A percentile compares a stretch with the other conserved stretches of the same genome.
Evolutionary conservation across 768 basidiomycete genomes (phyloP).

Genomic region (Hygrocybe punicea): DNA sequence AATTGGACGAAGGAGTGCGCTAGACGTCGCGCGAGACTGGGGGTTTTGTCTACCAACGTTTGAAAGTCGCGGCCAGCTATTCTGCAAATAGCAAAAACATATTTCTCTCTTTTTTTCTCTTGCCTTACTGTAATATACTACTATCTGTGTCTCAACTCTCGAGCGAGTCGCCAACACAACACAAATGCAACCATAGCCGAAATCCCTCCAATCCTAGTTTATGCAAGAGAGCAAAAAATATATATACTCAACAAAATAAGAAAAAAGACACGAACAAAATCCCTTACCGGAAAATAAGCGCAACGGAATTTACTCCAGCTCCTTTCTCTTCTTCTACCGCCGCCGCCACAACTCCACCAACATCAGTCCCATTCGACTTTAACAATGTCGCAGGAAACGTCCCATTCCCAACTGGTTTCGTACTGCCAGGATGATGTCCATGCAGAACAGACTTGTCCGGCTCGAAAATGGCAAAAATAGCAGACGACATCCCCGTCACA

Average conservation of each 20-base stretch:
- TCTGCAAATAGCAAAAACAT: too few relatives aligned
- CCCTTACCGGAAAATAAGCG: slow-evolving; percentile 73
- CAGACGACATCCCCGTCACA: slow-evolving; percentile 78
- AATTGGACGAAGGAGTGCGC: too few relatives aligned
- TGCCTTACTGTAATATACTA: too few relatives aligned
- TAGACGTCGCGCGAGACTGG: too few relatives aligned
- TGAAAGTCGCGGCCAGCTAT: too few relatives aligned
- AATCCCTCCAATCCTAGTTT: slow-evolving; percentile 59
- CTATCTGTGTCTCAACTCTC: slow-evolving; percentile 46
- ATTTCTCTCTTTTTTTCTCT: too few relatives aligned
- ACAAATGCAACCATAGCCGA: slow-evolving; percentile 53
- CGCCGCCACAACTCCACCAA: slow-evolving; percentile 23
- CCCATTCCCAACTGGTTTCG: slow-evolving; percentile 7
- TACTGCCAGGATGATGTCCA: slow-evolving; percentile 27
- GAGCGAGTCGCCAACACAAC: slow-evolving; percentile 52
- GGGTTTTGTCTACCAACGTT: too few relatives aligned
- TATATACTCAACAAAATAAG: too few relatives aligned
- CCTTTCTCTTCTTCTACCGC: too few relatives aligned
- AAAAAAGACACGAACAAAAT: too few relatives aligned
- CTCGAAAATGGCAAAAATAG: slow-evolving; percentile 85
- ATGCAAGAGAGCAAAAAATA: too few relatives aligned
- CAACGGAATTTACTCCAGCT: slow-evolving; percentile 71
- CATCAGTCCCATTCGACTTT: slow-evolving; percentile 7
- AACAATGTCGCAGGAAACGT: slow-evolving; percentile 7
- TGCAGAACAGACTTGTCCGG: slow-evolving; percentile 48